Percentiles rank a stretch among this genome's conserved stretches.
These are phyloP conservation scores for Clavulina sp. DNA, from an alignment of 768 basidiomycete genomes.

Conservation along the genomic window DNA sequence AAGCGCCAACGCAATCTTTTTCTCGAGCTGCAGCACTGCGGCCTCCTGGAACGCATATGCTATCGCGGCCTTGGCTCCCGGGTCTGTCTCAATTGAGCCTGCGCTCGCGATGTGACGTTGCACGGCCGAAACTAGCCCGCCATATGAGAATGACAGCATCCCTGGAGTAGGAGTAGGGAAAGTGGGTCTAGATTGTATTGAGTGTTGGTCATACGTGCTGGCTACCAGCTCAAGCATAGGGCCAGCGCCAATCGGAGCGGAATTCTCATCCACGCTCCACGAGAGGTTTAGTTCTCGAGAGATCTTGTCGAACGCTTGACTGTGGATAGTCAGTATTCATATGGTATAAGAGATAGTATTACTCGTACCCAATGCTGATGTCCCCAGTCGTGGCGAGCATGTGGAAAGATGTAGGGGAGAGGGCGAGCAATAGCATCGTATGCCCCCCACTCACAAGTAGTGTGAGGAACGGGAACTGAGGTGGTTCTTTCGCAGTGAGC, in stretches of 20 bases:
- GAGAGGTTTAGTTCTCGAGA: slow-evolving; percentile 50
- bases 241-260: slow-evolving; percentile 38
- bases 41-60: slow-evolving; percentile 58
- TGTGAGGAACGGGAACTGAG: slow-evolving; percentile 67
- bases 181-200: not conserved
- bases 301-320: slow-evolving; percentile 65
- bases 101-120: slow-evolving; percentile 36
- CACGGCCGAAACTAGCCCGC: slow-evolving; percentile 55
- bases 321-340: slow-evolving; percentile 5
- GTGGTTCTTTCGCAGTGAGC: slow-evolving; percentile 37
- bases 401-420: slow-evolving; percentile 36
- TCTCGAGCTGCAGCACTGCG: slow-evolving; percentile 53
- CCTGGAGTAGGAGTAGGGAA: slow-evolving; percentile 32
- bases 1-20: slow-evolving; percentile 46
- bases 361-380: slow-evolving; percentile 43
- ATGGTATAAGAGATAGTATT: not conserved
- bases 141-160: slow-evolving; percentile 56
- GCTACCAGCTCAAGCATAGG: slow-evolving; percentile 59
- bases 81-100: slow-evolving; percentile 5
- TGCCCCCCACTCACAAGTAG: slow-evolving; percentile 90
- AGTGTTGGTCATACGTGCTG: slow-evolving; percentile 6
- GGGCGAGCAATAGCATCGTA: slow-evolving; percentile 67
- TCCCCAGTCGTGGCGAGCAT: slow-evolving; percentile 62
- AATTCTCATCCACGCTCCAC: slow-evolving; percentile 27
- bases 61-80: slow-evolving; percentile 22